Evolutionary conservation across 1,284 basidiomycete genomes (phyloP), one percentile per base, ranked within the genome.

Genomic region (Cutaneotrichosporon sp.): DNA sequence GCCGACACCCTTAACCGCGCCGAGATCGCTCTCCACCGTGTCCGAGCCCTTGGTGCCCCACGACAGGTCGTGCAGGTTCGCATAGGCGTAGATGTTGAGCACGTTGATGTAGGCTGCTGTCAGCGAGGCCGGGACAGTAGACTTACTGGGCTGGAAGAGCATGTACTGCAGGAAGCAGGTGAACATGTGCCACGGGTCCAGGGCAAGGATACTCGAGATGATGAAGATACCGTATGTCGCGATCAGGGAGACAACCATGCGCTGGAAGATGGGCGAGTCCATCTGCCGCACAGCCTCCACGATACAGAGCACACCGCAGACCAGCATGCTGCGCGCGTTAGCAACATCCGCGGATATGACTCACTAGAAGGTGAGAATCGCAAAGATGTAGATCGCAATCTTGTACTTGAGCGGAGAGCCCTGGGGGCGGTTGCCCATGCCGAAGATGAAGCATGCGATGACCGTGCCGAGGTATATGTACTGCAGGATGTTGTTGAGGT

Each of bases 351-450:
- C 1, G n/a, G n/a, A n/a, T n/a, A n/a, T 13, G 54, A 63, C 72
- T 59, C 50, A 75, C 75, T 97, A 97, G 25, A 89, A 74, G 81
- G 94, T 95, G 42, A 95, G 77, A 7, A 89, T 63, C 8, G 89
- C 89, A 65, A 97, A 87, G 60, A 90, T 82, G 56, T 90, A 85
- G 9, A 91, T 87, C 0, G 89, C 87, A 3, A 87, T 81, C 71
- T 87, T 88, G 80, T 97, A 97, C 82, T 97, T 97, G 84, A 87
- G 88, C 67, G 86, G 85, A 1, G 91, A 84, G 2, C 91, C 89
- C 79, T 88, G 87, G 1, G 95, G 95, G 65, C 93, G 88, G 77
- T 98, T 99, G 5, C 97, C 95, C 90, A 99, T 95, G 0, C 92
- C 91, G 76, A 99, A 91, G 20, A 98, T 83, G 83, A 99, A 97